phyloP scores from a whole-genome alignment of 352 stramenopile genomes.

The Phytopythium chamaehyphon region DNA sequence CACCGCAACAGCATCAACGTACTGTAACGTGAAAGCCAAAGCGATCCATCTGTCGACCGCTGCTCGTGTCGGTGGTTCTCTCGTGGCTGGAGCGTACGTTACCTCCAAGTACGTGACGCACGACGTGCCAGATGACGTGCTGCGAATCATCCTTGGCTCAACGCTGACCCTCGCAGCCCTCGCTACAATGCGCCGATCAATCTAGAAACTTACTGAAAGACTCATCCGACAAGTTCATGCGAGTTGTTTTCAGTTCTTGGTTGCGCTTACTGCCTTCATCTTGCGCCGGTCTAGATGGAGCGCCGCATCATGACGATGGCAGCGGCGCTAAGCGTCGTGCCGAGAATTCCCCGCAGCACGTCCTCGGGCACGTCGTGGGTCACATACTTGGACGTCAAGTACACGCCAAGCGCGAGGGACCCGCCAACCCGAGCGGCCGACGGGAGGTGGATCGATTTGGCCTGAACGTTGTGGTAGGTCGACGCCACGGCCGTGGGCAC shows the following conservation, averaged over 20 bases:
- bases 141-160: conserved; percentile 66
- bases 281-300: conserved; percentile 36
- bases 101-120: conserved; percentile 86
- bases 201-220: too few relatives aligned
- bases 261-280: too few relatives aligned
- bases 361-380: conserved; percentile 77
- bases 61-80: conserved; percentile 52
- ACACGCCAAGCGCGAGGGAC: conserved; percentile 56
- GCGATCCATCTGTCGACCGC: conserved; percentile 75
- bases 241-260: too few relatives aligned
- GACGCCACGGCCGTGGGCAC: conserved; percentile 77
- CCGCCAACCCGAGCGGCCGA: conserved; percentile 64
- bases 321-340: conserved; percentile 58
- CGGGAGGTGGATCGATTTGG: conserved; percentile 75
- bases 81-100: conserved; percentile 59
- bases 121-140: conserved; percentile 64
- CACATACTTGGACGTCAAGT: conserved; percentile 80
- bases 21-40: conserved; percentile 76
- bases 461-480: conserved; percentile 76
- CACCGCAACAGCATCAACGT: conserved; percentile 67
- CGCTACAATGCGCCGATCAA: conserved; percentile 72
- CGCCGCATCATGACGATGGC: conserved; percentile 81
- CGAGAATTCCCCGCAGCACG: conserved; percentile 65
- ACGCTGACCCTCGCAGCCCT: conserved; percentile 67
- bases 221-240: too few relatives aligned